Evolutionary conservation across 83 land plant species (phyloP).

Genomic region (Picea abies): DNA sequence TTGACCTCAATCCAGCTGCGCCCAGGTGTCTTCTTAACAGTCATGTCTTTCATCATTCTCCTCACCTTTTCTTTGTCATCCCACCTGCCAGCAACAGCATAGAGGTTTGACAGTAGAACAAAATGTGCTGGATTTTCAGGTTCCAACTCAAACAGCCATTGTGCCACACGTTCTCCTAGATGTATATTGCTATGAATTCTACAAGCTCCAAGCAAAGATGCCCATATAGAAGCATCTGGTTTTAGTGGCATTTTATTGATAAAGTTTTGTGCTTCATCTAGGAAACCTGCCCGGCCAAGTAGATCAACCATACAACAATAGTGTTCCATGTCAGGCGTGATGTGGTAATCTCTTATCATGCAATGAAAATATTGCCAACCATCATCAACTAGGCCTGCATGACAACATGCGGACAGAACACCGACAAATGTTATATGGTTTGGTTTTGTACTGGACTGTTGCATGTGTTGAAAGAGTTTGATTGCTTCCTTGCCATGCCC

Average conservation of each 20-base stretch:
- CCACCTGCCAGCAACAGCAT: constrained; percentile 9
- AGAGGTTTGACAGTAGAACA: constrained; percentile 15
- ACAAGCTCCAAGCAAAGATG: constrained; percentile 8
- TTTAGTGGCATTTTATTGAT: constrained; percentile 10
- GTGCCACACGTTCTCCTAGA: constrained; percentile 6
- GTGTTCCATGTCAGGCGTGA: constrained; percentile 5
- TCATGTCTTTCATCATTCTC: constrained; percentile 1
- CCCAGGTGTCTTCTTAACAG: constrained; percentile 6
- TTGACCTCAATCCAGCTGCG: constrained; percentile 16
- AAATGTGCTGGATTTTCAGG: constrained; percentile 1
- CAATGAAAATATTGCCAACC: constrained; percentile 1
- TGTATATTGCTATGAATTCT: neutral
- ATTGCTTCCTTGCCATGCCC: constrained; percentile 22
- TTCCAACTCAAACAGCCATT: constrained; percentile 3
- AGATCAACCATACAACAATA: constrained; percentile 8
- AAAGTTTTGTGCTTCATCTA: constrained; percentile 2
- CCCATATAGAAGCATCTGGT: constrained; percentile 5
- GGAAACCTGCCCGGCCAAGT: constrained; percentile 4
- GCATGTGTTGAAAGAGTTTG: constrained; percentile 15
- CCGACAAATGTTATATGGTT: constrained; percentile 20
- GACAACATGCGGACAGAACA: constrained; percentile 25
- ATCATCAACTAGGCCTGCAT: constrained; percentile 14
- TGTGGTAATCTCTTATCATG: neutral
- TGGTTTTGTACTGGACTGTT: constrained; percentile 14
- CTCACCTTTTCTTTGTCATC: neutral